Percentiles rank a stretch among this genome's conserved stretches.
These are phyloP conservation scores for Infundibulicybe gibba DNA, from an alignment of 768 basidiomycete species.

Conservation along the genomic window DNA sequence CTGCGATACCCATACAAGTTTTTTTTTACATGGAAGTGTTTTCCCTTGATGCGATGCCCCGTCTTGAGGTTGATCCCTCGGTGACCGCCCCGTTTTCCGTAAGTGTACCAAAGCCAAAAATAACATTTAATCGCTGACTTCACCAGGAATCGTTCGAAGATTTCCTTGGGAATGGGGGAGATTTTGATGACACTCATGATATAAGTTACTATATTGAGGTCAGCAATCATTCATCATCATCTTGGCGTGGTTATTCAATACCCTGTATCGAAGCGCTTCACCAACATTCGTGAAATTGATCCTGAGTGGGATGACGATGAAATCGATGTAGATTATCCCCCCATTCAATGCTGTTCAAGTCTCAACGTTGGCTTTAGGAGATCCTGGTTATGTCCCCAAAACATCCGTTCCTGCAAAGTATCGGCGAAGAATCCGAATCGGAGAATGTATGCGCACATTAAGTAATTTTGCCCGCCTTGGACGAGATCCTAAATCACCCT, in stretches of 20 bases:
- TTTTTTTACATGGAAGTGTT: no score
- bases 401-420: slow-evolving; percentile 25
- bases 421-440: slow-evolving; percentile 24
- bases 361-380: slow-evolving; percentile 29
- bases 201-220: slow-evolving; percentile 29
- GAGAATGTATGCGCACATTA: slow-evolving; percentile 14
- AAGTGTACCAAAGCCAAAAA: background rate
- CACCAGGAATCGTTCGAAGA: slow-evolving; percentile 28
- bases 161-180: slow-evolving; percentile 15
- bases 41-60: background rate
- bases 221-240: background rate
- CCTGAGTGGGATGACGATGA: slow-evolving; percentile 47
- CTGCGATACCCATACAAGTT: no score
- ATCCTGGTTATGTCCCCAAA: slow-evolving; percentile 44
- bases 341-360: background rate
- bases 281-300: slow-evolving; percentile 35
- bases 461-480: background rate
- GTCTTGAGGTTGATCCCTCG: slow-evolving; percentile 10
- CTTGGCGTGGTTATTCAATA: background rate
- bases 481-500: slow-evolving; percentile 6
- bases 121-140: background rate
- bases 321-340: slow-evolving; percentile 35
- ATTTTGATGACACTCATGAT: background rate
- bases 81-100: slow-evolving; percentile 22
- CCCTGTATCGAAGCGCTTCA: slow-evolving; percentile 28